phyloP scores from a whole-genome alignment of 2,329 filamentous ascomycete genomes.

The Drechmeria coniospora region DNA sequence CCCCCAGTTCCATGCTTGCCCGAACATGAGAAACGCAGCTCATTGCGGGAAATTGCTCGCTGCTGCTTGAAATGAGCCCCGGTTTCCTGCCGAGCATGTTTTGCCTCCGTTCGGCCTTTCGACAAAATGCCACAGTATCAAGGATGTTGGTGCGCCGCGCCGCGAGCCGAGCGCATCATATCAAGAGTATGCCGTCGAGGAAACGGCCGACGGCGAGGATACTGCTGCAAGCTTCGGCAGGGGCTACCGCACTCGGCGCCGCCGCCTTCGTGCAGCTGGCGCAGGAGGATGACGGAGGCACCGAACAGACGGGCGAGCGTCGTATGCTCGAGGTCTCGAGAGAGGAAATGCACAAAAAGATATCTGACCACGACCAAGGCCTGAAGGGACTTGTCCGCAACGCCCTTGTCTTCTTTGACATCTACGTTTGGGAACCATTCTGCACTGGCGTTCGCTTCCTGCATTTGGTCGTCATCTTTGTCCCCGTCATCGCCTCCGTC shows the following conservation, averaged over 20 bases:
- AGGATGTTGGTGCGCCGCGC: slow-evolving; percentile 8
- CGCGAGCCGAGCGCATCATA: slow-evolving; percentile 11
- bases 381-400: slow-evolving; percentile 41
- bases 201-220: slow-evolving; percentile 9
- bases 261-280: slow-evolving; percentile 42
- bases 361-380: slow-evolving; percentile 46
- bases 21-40: slow-evolving; percentile 7
- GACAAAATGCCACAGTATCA: slow-evolving; percentile 10
- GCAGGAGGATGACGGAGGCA: slow-evolving; percentile 33
- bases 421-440: slow-evolving; percentile 68
- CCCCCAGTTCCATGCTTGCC: not conserved
- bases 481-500: slow-evolving; percentile 70
- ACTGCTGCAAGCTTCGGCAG: slow-evolving; percentile 23
- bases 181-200: slow-evolving; percentile 13
- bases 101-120: slow-evolving; percentile 23
- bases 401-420: slow-evolving; percentile 51
- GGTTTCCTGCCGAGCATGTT: slow-evolving; percentile 26
- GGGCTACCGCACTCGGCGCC: slow-evolving; percentile 32
- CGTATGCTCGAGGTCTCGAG: slow-evolving; percentile 78
- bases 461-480: slow-evolving; percentile 74
- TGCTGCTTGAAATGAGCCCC: slow-evolving; percentile 29
- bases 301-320: slow-evolving; percentile 54
- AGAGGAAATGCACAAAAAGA: slow-evolving; percentile 56
- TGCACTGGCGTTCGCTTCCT: slow-evolving; percentile 80
- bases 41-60: slow-evolving; percentile 1